Evolutionary conservation across 2,329 filamentous ascomycete species (phyloP), one percentile per base, ranked within the genome.

Genomic region (Atkinsonella texensis): DNA sequence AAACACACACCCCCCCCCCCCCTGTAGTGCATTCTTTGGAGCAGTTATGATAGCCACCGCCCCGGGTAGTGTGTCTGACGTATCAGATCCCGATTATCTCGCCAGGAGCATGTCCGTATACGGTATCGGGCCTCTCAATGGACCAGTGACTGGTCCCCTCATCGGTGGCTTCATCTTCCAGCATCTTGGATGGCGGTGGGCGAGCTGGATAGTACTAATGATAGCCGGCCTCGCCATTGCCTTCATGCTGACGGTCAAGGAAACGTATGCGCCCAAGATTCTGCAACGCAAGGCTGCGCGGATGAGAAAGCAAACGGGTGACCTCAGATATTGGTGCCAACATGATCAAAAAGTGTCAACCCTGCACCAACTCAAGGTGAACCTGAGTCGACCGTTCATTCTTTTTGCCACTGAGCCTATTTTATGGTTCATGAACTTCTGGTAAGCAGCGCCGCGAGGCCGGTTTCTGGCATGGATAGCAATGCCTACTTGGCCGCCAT

Each of bases 181-280:
- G 65, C 81, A 85, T 56, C 71, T 93, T 2, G 89, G 88, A 11
- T 96, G 90, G 90, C 72, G 89, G 32, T 95, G 89, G 88, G 84
- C 84, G 39, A 86, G 87, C 61, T 95, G 87, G 85, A 74, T 93
- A 18, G 78, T 84, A 9, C 68, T 91, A 60, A 90, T 94, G 49
- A 74, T 88, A 10, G 77, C 79, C 0, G 87, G 79, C 1, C 72
- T 76, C 0, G 80, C 80, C 0, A 77, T 83, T 52, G 55, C 76
- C 18, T 68, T 83, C 56, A 76, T 88, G 58, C 62, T 73, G 2
- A 71, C 77, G 1, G 72, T 86, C 46, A 78, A 78, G 55, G 89
- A 95, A 68, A 91, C 87, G 0, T 94, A 94, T 59, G 77, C 81
- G 0, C 88, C 87, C 1, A 74, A 74, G 0, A 75, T 93, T 23